Evolutionary conservation across 768 basidiomycete genomes (phyloP).

Genomic region (Panaeolus cyanescens): DNA sequence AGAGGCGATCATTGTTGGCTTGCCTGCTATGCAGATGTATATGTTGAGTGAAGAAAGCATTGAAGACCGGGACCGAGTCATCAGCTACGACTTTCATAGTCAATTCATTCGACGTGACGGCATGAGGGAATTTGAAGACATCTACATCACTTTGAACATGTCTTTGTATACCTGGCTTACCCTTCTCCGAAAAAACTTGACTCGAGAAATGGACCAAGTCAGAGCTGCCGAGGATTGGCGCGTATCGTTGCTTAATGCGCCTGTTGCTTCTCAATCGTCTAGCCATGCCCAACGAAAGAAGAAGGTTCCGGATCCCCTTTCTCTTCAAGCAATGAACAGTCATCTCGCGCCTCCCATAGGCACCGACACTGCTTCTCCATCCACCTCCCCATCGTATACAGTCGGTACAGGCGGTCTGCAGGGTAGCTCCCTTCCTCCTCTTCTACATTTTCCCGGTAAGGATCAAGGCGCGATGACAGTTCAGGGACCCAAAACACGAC

Average conservation of each 20-base stretch:
- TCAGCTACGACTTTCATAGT: constrained; percentile 75
- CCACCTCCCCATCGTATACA: constrained; percentile 32
- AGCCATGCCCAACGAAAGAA: constrained; percentile 24
- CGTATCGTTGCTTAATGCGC: constrained; percentile 25
- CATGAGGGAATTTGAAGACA: constrained; percentile 64
- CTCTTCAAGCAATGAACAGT: not conserved
- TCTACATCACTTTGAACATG: constrained; percentile 85
- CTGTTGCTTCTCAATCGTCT: constrained; percentile 15
- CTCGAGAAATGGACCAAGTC: constrained; percentile 78
- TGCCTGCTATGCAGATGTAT: constrained; percentile 80
- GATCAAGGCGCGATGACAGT: constrained; percentile 12
- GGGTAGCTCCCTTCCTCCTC: constrained; percentile 25
- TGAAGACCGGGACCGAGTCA: constrained; percentile 38
- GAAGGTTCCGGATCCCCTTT: constrained; percentile 38
- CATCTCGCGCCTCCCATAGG: constrained; percentile 19
- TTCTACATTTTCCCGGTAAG: constrained; percentile 16
- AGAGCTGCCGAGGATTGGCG: constrained; percentile 59
- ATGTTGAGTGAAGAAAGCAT: constrained; percentile 72
- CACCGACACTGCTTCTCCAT: constrained; percentile 19
- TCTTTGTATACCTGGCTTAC: constrained; percentile 83
- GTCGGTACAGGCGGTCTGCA: constrained; percentile 13
- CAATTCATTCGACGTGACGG: constrained; percentile 58
- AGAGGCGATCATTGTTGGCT: constrained; percentile 76
- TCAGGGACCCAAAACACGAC: constrained; percentile 18
- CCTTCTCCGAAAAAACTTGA: constrained; percentile 70